Percentiles rank a stretch among this genome's conserved stretches.
phyloP scores from a whole-genome alignment of 1,284 basidiomycete genomes.

The Cryptococcus wingfieldii region DNA sequence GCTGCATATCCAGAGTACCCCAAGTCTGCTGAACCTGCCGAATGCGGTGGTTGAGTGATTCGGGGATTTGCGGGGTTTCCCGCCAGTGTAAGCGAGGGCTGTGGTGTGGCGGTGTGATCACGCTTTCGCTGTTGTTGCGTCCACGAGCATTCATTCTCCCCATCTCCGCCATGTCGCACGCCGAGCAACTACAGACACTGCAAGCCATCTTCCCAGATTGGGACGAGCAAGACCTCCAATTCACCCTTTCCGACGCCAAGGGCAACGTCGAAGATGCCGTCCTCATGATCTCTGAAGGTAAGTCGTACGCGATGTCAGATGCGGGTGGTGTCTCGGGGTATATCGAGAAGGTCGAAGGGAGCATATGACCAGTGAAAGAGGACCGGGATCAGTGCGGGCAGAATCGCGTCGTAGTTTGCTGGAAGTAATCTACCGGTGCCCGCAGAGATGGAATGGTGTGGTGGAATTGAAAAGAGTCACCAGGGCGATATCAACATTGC shows the following conservation, averaged over 20 bases:
- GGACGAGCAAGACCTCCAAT: conserved; percentile 45
- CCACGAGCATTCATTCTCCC: conserved; percentile 2
- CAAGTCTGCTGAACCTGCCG: too few relatives aligned
- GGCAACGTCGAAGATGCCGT: conserved; percentile 48
- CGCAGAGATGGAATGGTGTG: too few relatives aligned
- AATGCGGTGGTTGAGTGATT: neutral
- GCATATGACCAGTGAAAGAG: too few relatives aligned
- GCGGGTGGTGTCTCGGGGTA: too few relatives aligned
- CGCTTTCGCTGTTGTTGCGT: neutral
- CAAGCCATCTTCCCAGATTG: conserved; percentile 48
- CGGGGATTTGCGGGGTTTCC: neutral
- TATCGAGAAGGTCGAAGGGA: too few relatives aligned
- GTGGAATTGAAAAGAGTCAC: neutral
- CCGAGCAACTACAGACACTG: conserved; percentile 41
- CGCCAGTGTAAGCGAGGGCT: neutral
- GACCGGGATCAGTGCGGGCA: too few relatives aligned
- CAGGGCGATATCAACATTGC: neutral
- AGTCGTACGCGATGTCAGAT: conserved; percentile 7
- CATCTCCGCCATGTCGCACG: conserved; percentile 43
- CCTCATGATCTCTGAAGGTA: conserved; percentile 48
- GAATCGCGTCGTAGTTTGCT: too few relatives aligned
- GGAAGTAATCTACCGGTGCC: too few relatives aligned
- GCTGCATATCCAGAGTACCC: too few relatives aligned
- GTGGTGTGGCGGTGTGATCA: neutral
- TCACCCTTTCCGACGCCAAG: conserved; percentile 46